Conservation (phyloP, 352 stramenopile genomes). For the Phytophthora ramorum region DNA sequence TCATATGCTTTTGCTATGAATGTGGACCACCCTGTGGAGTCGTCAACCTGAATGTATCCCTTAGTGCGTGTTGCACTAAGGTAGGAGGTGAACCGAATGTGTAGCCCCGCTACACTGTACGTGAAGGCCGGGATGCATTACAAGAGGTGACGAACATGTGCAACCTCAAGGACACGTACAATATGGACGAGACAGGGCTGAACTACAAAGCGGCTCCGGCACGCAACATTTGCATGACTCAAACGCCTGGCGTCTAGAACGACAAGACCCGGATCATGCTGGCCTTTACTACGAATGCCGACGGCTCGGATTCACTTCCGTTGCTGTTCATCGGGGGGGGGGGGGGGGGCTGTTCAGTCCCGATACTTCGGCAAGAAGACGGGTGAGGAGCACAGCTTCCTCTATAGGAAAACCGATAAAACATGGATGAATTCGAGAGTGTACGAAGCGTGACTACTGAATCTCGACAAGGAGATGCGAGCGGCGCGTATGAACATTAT, state of each 20-base stretch:
- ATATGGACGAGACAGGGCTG: no score
- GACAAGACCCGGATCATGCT: constrained; percentile 17
- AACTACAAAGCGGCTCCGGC: constrained; percentile 6
- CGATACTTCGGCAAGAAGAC: constrained; percentile 13
- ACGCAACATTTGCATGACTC: neutral
- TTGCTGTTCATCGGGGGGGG: constrained; percentile 10
- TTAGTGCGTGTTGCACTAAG: no score
- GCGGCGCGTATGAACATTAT: neutral
- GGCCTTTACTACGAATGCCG: constrained; percentile 9
- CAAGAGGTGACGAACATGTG: no score
- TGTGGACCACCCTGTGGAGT: no score
- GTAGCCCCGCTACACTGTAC: no score
- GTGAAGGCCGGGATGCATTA: no score
- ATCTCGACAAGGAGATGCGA: no score
- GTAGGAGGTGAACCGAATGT: no score
- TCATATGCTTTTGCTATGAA: no score
- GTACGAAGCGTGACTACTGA: neutral
- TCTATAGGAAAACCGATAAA: no score
- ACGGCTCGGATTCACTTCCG: neutral
- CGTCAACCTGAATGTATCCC: no score
- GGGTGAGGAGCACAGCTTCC: neutral
- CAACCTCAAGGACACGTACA: no score
- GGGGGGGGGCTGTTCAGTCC: neutral
- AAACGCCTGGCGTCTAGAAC: neutral
- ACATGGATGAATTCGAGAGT: constrained; percentile 4